Conservation (phyloP, 2,329 filamentous ascomycete genomes). For the Verticillium alfalfae region DNA sequence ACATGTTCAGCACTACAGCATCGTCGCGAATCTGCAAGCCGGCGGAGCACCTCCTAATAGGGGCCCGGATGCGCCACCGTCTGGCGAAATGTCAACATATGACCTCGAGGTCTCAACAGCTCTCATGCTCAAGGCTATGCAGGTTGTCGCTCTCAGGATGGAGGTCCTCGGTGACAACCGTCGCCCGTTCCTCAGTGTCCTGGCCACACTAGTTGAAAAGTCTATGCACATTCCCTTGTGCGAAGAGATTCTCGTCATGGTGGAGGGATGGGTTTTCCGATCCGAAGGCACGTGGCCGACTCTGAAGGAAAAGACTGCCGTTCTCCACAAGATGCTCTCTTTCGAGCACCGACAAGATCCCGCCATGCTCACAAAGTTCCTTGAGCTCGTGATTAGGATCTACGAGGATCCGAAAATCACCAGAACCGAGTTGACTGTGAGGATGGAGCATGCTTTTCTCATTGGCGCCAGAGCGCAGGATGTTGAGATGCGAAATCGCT, state of each 20-base stretch:
- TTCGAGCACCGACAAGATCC: slow-evolving; percentile 84
- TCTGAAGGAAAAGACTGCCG: slow-evolving; percentile 96
- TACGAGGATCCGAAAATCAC: slow-evolving; percentile 98
- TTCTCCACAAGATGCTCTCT: slow-evolving; percentile 97
- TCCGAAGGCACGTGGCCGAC: slow-evolving; percentile 94
- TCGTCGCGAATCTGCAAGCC: slow-evolving; percentile 47
- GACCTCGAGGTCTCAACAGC: slow-evolving; percentile 86
- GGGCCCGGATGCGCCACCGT: slow-evolving; percentile 44
- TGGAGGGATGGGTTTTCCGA: slow-evolving; percentile 93
- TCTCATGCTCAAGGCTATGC: slow-evolving; percentile 91
- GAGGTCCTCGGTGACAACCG: slow-evolving; percentile 86
- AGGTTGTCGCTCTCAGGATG: slow-evolving; percentile 88
- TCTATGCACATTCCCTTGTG: slow-evolving; percentile 83
- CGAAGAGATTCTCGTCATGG: slow-evolving; percentile 88
- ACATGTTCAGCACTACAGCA: slow-evolving; percentile 73
- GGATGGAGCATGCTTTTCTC: slow-evolving; percentile 96
- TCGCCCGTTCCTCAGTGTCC: slow-evolving; percentile 87
- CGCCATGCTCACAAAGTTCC: slow-evolving; percentile 84
- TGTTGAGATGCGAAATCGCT: slow-evolving; percentile 93
- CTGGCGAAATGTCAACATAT: slow-evolving; percentile 60
- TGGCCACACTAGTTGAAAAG: slow-evolving; percentile 92
- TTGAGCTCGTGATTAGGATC: slow-evolving; percentile 93
- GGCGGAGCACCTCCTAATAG: slow-evolving; percentile 31
- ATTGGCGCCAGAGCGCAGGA: slow-evolving; percentile 91
- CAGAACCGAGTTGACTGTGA: slow-evolving; percentile 88